Evolutionary conservation across 257 asterid genomes (phyloP).

Genomic region (Nicotiana tomentosiformis): DNA sequence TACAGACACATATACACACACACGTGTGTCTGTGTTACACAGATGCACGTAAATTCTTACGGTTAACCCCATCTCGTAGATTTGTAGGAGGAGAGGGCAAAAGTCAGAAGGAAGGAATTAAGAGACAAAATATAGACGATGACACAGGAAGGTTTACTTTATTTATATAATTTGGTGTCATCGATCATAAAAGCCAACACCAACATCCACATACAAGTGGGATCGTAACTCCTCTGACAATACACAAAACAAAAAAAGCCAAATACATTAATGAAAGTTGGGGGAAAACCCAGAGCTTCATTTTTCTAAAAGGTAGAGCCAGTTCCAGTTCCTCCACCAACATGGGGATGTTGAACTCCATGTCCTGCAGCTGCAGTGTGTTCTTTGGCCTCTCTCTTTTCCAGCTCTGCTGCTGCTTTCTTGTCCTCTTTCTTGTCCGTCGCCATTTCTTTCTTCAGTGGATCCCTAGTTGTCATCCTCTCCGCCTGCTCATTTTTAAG

Average conservation of each 20-base stretch:
- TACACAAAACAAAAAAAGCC: neutral
- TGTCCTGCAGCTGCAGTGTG: slow-evolving; percentile 19
- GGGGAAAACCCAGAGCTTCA: neutral
- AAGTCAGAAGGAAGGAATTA: too few species aligned
- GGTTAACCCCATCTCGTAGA: too few species aligned
- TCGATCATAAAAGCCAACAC: neutral
- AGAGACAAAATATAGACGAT: too few species aligned
- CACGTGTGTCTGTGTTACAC: too few species aligned
- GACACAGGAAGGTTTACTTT: neutral
- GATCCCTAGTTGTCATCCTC: slow-evolving; percentile 26
- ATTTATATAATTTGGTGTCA: slow-evolving; percentile 7
- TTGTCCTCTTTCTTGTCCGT: slow-evolving; percentile 26
- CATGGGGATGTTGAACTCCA: neutral
- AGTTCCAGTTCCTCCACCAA: neutral
- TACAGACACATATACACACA: too few species aligned
- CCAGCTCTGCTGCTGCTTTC: slow-evolving; percentile 20
- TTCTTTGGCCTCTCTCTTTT: slow-evolving; percentile 5
- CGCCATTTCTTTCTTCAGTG: slow-evolving; percentile 29
- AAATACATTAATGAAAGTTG: neutral
- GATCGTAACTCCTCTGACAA: neutral
- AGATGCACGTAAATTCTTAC: too few species aligned
- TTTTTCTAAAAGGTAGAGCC: neutral
- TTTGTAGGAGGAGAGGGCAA: too few species aligned
- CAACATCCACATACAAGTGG: neutral
- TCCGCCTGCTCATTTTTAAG: slow-evolving; percentile 13